Evolutionary conservation across 2,329 filamentous ascomycete species (phyloP).

Genomic region (Neoscytalidium dimidiatum): DNA sequence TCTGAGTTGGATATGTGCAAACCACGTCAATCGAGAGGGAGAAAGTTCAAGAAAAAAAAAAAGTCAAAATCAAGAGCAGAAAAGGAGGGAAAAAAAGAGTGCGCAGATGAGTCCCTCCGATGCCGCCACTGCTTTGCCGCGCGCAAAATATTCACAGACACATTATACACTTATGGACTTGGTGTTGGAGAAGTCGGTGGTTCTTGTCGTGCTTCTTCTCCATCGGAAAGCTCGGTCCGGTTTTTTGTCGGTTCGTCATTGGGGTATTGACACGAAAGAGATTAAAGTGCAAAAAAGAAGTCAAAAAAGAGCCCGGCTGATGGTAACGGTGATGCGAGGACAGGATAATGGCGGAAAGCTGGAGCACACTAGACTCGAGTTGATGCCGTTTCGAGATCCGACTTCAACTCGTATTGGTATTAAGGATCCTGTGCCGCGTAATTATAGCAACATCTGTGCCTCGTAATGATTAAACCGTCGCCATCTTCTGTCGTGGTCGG

Average conservation of each 20-base stretch:
- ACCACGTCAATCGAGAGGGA: background rate
- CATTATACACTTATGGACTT: conserved; percentile 16
- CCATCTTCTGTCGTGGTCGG: background rate
- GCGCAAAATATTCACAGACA: background rate
- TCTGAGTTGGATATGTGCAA: conserved; percentile 4
- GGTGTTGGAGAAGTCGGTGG: background rate
- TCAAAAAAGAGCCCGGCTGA: no score
- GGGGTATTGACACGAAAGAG: conserved; percentile 6
- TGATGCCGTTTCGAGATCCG: background rate
- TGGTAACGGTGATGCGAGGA: background rate
- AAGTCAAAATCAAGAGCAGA: background rate
- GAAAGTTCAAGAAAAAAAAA: background rate
- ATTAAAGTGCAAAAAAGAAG: background rate
- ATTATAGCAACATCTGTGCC: background rate
- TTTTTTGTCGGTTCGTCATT: background rate
- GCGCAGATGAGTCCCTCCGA: background rate
- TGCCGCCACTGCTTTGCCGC: background rate
- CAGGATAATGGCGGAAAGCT: background rate
- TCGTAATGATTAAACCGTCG: background rate
- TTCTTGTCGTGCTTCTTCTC: background rate
- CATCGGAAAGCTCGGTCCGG: background rate
- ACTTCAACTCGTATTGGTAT: background rate
- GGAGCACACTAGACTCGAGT: background rate
- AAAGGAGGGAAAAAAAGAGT: background rate
- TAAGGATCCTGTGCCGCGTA: background rate